Evolutionary conservation across 148 eudicot genomes (phyloP).

Genomic region (Simmondsia chinensis): DNA sequence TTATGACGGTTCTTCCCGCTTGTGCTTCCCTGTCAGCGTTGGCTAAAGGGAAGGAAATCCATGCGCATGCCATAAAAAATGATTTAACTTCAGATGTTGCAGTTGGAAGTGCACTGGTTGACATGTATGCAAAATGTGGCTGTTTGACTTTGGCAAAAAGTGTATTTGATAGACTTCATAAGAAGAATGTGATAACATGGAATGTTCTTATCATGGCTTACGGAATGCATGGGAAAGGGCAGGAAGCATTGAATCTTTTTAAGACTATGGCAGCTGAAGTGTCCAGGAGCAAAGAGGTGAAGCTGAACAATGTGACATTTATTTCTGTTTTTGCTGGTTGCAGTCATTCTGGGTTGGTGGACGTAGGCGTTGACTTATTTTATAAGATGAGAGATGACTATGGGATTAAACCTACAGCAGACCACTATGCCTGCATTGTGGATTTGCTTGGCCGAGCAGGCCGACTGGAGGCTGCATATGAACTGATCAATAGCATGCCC

Average conservation of each 20-base stretch:
- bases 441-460: conserved; percentile 91
- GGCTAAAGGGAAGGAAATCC: conserved; percentile 77
- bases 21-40: conserved; percentile 76
- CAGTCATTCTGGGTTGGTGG: conserved; percentile 66
- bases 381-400: conserved; percentile 35
- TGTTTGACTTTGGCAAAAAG: conserved; percentile 50
- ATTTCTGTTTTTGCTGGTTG: conserved; percentile 61
- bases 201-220: conserved; percentile 83
- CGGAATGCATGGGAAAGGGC: conserved; percentile 87
- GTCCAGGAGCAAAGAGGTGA: conserved; percentile 23
- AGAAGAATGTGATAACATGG: conserved; percentile 79
- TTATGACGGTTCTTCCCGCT: conserved; percentile 82
- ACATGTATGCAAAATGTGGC: conserved; percentile 91
- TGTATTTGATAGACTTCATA: conserved; percentile 56
- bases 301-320: conserved; percentile 57
- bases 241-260: conserved; percentile 47
- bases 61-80: conserved; percentile 61
- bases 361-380: conserved; percentile 51
- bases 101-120: conserved; percentile 80
- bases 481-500: conserved; percentile 54
- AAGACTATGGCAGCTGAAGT: conserved; percentile 36
- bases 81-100: conserved; percentile 57
- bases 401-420: conserved; percentile 41
- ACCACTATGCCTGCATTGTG: conserved; percentile 68
- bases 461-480: conserved; percentile 43